These are phyloP conservation scores for Mariannaea sp. DNA, from an alignment of 2,329 filamentous ascomycete species.

Conservation along the genomic window DNA sequence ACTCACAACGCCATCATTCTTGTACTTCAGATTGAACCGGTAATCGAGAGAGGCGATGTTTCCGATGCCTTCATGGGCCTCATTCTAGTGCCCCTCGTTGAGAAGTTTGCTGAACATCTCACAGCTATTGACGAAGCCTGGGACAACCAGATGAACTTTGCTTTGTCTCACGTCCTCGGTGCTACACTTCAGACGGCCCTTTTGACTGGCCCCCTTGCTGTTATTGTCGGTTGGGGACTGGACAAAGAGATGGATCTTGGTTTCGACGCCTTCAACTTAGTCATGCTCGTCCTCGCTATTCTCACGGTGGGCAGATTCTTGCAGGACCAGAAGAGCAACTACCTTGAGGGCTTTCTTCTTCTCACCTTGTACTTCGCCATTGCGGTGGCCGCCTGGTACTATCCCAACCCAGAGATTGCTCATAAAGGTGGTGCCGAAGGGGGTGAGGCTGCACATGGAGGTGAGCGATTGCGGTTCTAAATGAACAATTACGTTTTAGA, in stretches of 20 bases:
- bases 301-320: conserved; percentile 87
- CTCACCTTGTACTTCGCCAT: conserved; percentile 69
- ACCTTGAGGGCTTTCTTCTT: conserved; percentile 82
- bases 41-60: conserved; percentile 51
- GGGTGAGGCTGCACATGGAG: conserved; percentile 4
- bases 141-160: conserved; percentile 84
- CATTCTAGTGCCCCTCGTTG: conserved; percentile 80
- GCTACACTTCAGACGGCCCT: conserved; percentile 89
- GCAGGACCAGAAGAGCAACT: conserved; percentile 86
- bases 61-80: conserved; percentile 66
- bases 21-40: conserved; percentile 71
- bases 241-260: conserved; percentile 74
- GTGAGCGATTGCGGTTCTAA: background rate
- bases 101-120: conserved; percentile 85
- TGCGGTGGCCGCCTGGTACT: conserved; percentile 62
- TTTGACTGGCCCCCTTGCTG: conserved; percentile 81
- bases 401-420: conserved; percentile 56
- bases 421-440: background rate
- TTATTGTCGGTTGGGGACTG: conserved; percentile 83
- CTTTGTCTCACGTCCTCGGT: conserved; percentile 82
- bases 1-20: conserved; percentile 75
- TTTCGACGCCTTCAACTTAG: conserved; percentile 86
- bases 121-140: conserved; percentile 85
- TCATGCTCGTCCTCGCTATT: conserved; percentile 80
- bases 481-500: too few relatives aligned